phyloP scores from a whole-genome alignment of 495 filamentous ascomycete species.

The Penicillium paxilli region DNA sequence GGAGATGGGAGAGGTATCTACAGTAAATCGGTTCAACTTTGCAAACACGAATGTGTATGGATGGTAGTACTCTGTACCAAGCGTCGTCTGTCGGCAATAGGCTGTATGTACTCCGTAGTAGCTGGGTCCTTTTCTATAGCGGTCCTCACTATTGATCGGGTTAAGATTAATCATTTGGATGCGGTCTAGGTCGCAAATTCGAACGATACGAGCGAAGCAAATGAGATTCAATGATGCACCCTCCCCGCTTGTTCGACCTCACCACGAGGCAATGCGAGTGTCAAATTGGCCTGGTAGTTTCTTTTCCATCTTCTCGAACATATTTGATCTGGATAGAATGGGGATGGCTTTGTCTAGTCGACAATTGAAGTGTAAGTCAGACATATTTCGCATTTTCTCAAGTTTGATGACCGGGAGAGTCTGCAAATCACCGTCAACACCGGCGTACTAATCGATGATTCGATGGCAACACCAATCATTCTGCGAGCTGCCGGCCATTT shows the following conservation, averaged over 20 bases:
- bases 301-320: neutral
- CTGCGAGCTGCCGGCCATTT: slow-evolving; percentile 9
- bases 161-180: slow-evolving; percentile 8
- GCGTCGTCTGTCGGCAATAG: neutral
- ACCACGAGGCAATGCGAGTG: slow-evolving; percentile 24
- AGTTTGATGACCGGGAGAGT: slow-evolving; percentile 7
- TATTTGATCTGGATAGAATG: neutral
- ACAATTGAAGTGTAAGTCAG: slow-evolving; percentile 14
- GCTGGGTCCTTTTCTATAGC: neutral
- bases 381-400: slow-evolving; percentile 13
- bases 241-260: slow-evolving; percentile 24
- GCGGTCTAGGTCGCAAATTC: slow-evolving; percentile 6
- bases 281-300: slow-evolving; percentile 15
- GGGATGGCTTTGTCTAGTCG: slow-evolving; percentile 10
- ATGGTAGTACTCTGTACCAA: no score
- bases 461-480: slow-evolving; percentile 12
- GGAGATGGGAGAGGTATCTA: neutral
- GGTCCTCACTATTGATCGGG: slow-evolving; percentile 8
- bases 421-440: slow-evolving; percentile 6
- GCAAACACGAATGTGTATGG: neutral
- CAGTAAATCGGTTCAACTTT: neutral
- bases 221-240: neutral
- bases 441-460: slow-evolving; percentile 10
- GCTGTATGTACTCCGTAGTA: neutral
- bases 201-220: slow-evolving; percentile 7